These are phyloP conservation scores for Lathyrus oleraceus DNA, from an alignment of 306 rosid genomes.

Conservation along the genomic window DNA sequence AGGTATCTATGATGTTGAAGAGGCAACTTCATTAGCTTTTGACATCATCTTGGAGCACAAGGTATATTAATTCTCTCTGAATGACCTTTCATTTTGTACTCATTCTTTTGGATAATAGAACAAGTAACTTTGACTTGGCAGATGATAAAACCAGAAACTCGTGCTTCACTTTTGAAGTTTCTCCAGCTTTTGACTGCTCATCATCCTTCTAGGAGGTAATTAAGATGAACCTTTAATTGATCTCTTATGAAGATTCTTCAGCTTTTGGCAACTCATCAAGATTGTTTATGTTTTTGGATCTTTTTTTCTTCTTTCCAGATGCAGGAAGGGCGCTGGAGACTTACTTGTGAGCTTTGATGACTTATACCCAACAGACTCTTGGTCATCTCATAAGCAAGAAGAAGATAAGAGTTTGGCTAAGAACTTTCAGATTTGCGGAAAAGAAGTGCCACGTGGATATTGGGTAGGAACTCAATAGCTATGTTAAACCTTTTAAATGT, in stretches of 20 bases:
- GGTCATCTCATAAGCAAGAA: constrained; percentile 46
- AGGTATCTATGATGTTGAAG: constrained; percentile 94
- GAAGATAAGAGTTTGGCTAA: constrained; percentile 44
- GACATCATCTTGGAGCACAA: constrained; percentile 78
- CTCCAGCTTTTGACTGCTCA: constrained; percentile 86
- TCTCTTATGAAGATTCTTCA: constrained; percentile 20
- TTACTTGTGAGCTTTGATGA: constrained; percentile 85
- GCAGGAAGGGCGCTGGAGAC: constrained; percentile 92
- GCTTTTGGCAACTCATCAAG: constrained; percentile 23
- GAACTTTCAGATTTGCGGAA: constrained; percentile 79
- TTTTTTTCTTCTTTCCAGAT: constrained; percentile 60
- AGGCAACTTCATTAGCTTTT: constrained; percentile 85
- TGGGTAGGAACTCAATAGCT: constrained; percentile 62
- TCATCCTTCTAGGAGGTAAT: constrained; percentile 89
- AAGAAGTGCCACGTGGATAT: constrained; percentile 94
- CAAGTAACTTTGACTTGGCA: constrained; percentile 38
- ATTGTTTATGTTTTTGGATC: constrained; percentile 33
- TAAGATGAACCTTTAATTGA: constrained; percentile 22
- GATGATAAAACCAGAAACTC: constrained; percentile 89
- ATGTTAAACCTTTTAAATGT: constrained; percentile 34
- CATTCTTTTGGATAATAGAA: constrained; percentile 26
- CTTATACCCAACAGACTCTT: constrained; percentile 56
- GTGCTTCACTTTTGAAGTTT: constrained; percentile 75
- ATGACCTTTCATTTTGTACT: constrained; percentile 17
- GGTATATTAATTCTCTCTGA: constrained; percentile 47